These are phyloP conservation scores for Ceratopteris richardii DNA, from an alignment of 75 land plant species.

Conservation along the genomic window DNA sequence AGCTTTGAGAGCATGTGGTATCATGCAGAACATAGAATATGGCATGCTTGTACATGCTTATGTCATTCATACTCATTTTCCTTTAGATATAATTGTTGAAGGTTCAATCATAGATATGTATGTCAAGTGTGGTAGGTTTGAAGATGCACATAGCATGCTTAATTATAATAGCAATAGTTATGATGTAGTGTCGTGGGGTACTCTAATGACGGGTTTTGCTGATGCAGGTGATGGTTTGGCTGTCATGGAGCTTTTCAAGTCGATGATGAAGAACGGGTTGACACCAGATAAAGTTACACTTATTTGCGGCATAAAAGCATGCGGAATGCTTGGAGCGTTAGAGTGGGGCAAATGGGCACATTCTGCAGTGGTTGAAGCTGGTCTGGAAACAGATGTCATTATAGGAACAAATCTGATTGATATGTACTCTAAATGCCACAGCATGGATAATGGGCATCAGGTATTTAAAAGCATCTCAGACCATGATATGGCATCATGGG, in stretches of 20 bases:
- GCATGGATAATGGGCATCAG: background rate
- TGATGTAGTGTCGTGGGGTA: conserved; percentile 21
- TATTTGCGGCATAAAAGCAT: conserved; percentile 12
- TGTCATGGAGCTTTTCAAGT: conserved; percentile 14
- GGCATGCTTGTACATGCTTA: conserved; percentile 37
- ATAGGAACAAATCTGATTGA: background rate
- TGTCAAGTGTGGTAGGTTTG: conserved; percentile 13
- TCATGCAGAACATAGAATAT: conserved; percentile 14
- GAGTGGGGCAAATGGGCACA: conserved; percentile 6
- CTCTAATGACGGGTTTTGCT: conserved; percentile 23
- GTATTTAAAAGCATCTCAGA: background rate
- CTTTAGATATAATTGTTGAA: conserved; percentile 5
- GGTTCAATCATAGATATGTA: conserved; percentile 11
- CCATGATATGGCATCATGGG: background rate
- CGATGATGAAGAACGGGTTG: conserved; percentile 21
- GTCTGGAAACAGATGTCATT: background rate
- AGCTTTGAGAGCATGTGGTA: conserved; percentile 37
- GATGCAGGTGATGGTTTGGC: conserved; percentile 13
- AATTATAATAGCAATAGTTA: background rate
- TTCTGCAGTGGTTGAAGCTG: background rate
- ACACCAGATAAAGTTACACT: conserved; percentile 22
- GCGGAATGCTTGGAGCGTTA: conserved; percentile 8
- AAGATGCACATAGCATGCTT: conserved; percentile 15
- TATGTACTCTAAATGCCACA: background rate
- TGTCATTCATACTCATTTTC: background rate